Percentiles rank a stretch among this genome's conserved stretches.
Evolutionary conservation across 2,329 filamentous ascomycete species (phyloP).

Genomic region (Rhynchosporium agropyri): DNA sequence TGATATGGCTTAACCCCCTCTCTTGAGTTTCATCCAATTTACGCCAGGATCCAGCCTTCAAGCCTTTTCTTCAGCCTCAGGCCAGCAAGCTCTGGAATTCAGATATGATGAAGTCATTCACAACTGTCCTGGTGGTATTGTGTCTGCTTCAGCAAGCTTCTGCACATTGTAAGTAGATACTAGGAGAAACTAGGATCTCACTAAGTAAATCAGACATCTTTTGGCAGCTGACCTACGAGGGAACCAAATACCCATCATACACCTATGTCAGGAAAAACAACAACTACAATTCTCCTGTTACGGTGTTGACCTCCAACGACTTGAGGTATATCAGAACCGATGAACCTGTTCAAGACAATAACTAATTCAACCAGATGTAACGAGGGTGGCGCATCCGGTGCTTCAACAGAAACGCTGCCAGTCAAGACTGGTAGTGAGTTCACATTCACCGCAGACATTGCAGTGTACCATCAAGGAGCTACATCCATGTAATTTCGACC

Average conservation of each 20-base stretch:
- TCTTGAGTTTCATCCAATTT: background rate
- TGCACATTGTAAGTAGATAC: conserved; percentile 25
- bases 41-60: conserved; percentile 1
- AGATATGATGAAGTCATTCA: conserved; percentile 28
- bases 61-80: conserved; percentile 4
- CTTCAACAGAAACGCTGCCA: conserved; percentile 35
- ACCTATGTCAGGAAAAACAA: conserved; percentile 49
- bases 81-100: background rate
- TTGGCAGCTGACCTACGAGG: conserved; percentile 32
- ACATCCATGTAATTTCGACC: conserved; percentile 32
- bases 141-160: conserved; percentile 19
- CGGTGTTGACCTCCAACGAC: conserved; percentile 34
- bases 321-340: conserved; percentile 29
- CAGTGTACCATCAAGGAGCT: conserved; percentile 43
- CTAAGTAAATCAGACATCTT: conserved; percentile 35
- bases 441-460: conserved; percentile 49
- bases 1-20: background rate
- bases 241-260: conserved; percentile 46
- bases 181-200: too few relatives aligned
- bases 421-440: conserved; percentile 47
- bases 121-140: conserved; percentile 20
- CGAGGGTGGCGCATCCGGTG: conserved; percentile 39
- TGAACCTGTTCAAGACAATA: conserved; percentile 28
- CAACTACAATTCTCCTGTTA: conserved; percentile 54
- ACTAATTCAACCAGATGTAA: conserved; percentile 53